Conservation (phyloP, 2,329 filamentous ascomycete genomes). For the Westerdykella aurantiaca region DNA sequence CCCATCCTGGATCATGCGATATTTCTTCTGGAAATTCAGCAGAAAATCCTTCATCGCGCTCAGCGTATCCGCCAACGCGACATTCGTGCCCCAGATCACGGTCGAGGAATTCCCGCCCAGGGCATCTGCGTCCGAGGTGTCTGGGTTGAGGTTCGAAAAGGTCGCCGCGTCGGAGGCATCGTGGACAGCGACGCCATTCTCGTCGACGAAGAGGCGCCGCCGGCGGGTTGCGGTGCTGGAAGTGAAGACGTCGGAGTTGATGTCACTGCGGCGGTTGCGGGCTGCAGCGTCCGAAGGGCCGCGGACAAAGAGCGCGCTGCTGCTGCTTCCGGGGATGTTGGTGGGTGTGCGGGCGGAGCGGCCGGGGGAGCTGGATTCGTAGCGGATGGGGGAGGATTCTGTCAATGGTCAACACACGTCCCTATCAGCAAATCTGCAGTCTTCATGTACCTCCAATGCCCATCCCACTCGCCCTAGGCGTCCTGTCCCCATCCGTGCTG, state of each 20-base stretch:
- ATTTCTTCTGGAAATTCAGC: slow-evolving; percentile 85
- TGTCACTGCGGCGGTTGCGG: slow-evolving; percentile 71
- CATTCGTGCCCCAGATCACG: slow-evolving; percentile 95
- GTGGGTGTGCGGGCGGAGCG: slow-evolving; percentile 50
- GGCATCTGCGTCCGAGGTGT: slow-evolving; percentile 84
- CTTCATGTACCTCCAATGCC: slow-evolving; percentile 55
- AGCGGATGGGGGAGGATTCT: slow-evolving; percentile 92
- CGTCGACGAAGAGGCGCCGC: slow-evolving; percentile 58
- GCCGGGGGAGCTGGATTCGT: slow-evolving; percentile 82
- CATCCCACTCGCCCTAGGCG: slow-evolving; percentile 60
- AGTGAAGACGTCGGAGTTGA: slow-evolving; percentile 70
- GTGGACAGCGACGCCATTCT: slow-evolving; percentile 55
- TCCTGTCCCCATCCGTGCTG: slow-evolving; percentile 54
- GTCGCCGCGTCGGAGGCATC: slow-evolving; percentile 54
- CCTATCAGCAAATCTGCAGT: slow-evolving; percentile 6
- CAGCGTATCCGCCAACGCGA: slow-evolving; percentile 86
- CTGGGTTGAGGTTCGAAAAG: slow-evolving; percentile 66
- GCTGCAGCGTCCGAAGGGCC: slow-evolving; percentile 50
- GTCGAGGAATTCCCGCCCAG: slow-evolving; percentile 76
- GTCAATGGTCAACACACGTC: too few species aligned
- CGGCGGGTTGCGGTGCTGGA: slow-evolving; percentile 46
- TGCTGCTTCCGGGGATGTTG: slow-evolving; percentile 72
- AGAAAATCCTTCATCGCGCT: slow-evolving; percentile 87
- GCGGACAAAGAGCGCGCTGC: slow-evolving; percentile 79
- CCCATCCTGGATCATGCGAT: slow-evolving; percentile 88